Evolutionary conservation across 2,329 filamentous ascomycete species (phyloP).

Genomic region (Plectosphaerella cucumerina): DNA sequence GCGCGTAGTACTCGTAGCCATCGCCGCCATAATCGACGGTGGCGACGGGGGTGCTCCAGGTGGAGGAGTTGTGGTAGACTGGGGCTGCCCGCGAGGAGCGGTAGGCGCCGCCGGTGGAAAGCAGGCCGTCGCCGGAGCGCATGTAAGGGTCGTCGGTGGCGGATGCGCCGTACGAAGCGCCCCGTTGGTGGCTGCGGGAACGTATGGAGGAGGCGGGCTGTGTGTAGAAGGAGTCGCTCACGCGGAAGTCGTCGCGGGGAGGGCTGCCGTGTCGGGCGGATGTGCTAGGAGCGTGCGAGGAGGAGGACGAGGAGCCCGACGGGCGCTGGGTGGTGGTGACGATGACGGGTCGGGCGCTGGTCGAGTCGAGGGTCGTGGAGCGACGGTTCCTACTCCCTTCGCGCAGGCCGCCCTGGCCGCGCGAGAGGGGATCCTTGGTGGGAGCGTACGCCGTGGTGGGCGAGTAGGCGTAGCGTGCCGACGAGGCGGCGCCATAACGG

Average conservation of each 20-base stretch:
- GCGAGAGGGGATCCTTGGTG: slow-evolving; percentile 44
- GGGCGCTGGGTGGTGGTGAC: slow-evolving; percentile 48
- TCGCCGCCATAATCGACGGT: slow-evolving; percentile 52
- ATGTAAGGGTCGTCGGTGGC: slow-evolving; percentile 47
- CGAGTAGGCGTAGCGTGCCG: slow-evolving; percentile 11
- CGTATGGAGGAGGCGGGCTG: slow-evolving; percentile 56
- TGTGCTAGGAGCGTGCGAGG: slow-evolving; percentile 21
- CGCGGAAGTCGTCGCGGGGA: slow-evolving; percentile 44
- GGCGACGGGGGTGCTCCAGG: slow-evolving; percentile 30
- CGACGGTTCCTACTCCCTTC: slow-evolving; percentile 45
- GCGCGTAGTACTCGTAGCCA: slow-evolving; percentile 61
- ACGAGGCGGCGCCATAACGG: slow-evolving; percentile 16
- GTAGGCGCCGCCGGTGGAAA: slow-evolving; percentile 38
- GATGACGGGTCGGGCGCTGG: slow-evolving; percentile 48
- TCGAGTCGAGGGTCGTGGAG: slow-evolving; percentile 46
- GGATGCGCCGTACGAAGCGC: slow-evolving; percentile 39
- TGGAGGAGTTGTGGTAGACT: slow-evolving; percentile 38
- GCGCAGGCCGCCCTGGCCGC: slow-evolving; percentile 39
- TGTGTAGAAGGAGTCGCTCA: slow-evolving; percentile 50
- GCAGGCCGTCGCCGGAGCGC: slow-evolving; percentile 37
- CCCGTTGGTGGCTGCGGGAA: slow-evolving; percentile 41
- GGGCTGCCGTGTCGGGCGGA: slow-evolving; percentile 39
- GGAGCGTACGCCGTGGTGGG: slow-evolving; percentile 49
- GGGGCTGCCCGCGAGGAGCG: slow-evolving; percentile 42
- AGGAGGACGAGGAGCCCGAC: slow-evolving; percentile 32